phyloP scores from a whole-genome alignment of 139 green algal genomes.

The Ulvella scutata region DNA sequence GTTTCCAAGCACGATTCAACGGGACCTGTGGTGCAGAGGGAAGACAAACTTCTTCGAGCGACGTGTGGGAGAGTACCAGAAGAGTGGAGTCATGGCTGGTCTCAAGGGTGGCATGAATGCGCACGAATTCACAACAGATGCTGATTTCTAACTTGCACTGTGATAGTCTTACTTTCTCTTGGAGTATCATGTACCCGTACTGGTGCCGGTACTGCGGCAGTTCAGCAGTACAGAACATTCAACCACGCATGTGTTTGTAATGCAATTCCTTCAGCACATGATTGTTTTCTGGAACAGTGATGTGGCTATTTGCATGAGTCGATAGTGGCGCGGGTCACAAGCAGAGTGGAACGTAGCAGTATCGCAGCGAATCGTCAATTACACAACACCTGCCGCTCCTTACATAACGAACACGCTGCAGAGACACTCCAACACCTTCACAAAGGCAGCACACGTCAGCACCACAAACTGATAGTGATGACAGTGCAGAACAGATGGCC shows the following conservation, averaged over 20 bases:
- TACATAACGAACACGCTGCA: too few relatives aligned
- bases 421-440: too few relatives aligned
- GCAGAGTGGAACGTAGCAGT: too few relatives aligned
- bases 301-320: not conserved
- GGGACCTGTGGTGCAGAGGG: slow-evolving; percentile 26
- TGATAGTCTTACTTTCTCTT: too few relatives aligned
- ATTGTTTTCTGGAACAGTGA: not conserved
- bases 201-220: too few relatives aligned
- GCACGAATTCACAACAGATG: slow-evolving; percentile 56
- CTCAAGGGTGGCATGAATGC: slow-evolving; percentile 19
- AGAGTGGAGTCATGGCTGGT: slow-evolving; percentile 65
- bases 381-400: too few relatives aligned
- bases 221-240: not conserved
- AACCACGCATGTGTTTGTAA: not conserved
- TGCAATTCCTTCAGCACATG: not conserved
- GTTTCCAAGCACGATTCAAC: not conserved
- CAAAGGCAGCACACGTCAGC: too few relatives aligned
- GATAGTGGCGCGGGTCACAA: too few relatives aligned
- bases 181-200: too few relatives aligned
- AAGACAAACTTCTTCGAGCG: slow-evolving; percentile 98
- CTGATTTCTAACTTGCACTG: slow-evolving; percentile 55
- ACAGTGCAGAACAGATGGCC: too few relatives aligned
- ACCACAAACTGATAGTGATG: too few relatives aligned
- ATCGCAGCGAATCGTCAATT: too few relatives aligned
- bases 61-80: slow-evolving; percentile 86